These are phyloP conservation scores for Gliomastix tumulicola DNA, from an alignment of 2,329 filamentous ascomycete genomes.

Conservation along the genomic window DNA sequence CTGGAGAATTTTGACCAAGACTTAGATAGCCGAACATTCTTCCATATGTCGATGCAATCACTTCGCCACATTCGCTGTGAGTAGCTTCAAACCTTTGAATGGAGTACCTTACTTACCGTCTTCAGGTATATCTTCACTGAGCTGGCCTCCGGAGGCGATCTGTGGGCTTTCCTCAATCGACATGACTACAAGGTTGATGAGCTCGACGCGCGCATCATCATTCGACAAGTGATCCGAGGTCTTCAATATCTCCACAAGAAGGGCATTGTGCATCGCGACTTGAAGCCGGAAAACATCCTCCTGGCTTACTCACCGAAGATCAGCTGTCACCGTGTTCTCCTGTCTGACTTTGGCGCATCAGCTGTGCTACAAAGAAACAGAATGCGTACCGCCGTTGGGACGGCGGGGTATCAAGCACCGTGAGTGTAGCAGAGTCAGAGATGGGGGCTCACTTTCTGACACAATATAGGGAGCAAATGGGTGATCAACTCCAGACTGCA, in stretches of 20 bases:
- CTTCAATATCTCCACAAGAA: conserved; percentile 41
- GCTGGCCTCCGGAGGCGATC: conserved; percentile 46
- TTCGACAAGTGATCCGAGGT: conserved; percentile 38
- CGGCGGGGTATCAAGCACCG: conserved; percentile 41
- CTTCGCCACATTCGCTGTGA: conserved; percentile 38
- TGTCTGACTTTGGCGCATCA: conserved; percentile 46
- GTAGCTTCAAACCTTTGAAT: conserved; percentile 8
- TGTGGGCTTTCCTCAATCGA: conserved; percentile 39
- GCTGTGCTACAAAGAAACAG: conserved; percentile 31
- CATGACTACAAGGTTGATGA: conserved; percentile 25
- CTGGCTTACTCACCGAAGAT: conserved; percentile 36
- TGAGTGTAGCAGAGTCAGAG: too few species aligned
- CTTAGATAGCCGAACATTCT: conserved; percentile 52
- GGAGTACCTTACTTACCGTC: background rate
- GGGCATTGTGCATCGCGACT: conserved; percentile 42
- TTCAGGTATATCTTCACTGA: conserved; percentile 49
- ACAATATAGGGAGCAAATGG: too few species aligned
- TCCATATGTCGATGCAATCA: conserved; percentile 41
- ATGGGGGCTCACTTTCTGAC: too few species aligned
- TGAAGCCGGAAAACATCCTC: conserved; percentile 49
- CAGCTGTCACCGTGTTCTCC: conserved; percentile 35
- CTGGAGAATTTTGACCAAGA: too few species aligned
- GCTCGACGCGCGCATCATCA: conserved; percentile 33
- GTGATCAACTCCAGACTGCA: conserved; percentile 22
- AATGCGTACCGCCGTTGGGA: conserved; percentile 38